Percentiles rank a stretch among this genome's conserved stretches.
Evolutionary conservation across 2,329 filamentous ascomycete genomes (phyloP).

Genomic region (Fusarium agapanthi): DNA sequence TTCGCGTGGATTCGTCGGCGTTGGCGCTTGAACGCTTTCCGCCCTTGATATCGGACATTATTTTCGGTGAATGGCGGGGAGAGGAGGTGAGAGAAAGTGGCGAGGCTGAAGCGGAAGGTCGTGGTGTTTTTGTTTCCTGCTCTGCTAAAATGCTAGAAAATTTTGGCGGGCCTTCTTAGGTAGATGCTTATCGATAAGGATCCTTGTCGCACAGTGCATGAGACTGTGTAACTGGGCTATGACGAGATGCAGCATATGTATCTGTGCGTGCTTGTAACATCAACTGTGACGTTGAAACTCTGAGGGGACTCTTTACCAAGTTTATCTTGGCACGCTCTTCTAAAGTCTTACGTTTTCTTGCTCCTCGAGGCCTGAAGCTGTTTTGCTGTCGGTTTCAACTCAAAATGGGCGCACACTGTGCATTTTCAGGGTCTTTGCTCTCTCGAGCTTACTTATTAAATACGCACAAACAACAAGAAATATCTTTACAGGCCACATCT

Average conservation of each 20-base stretch:
- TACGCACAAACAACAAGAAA: not conserved
- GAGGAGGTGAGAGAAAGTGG: conserved; percentile 18
- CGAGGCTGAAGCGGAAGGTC: conserved; percentile 37
- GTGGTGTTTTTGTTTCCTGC: conserved; percentile 32
- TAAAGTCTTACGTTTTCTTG: no score
- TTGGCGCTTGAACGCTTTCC: conserved; percentile 58
- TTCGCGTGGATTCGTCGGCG: conserved; percentile 51
- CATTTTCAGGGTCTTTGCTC: conserved; percentile 30
- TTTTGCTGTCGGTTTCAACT: not conserved
- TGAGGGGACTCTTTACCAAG: no score
- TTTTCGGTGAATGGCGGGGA: conserved; percentile 6
- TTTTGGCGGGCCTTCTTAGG: conserved; percentile 41
- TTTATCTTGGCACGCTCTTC: no score
- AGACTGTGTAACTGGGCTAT: not conserved
- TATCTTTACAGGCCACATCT: not conserved
- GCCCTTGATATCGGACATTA: conserved; percentile 52
- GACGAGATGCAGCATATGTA: not conserved
- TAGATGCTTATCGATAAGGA: conserved; percentile 48
- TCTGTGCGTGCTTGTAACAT: not conserved
- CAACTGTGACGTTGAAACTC: no score
- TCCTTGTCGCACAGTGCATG: conserved; percentile 21
- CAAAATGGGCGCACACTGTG: conserved; percentile 28
- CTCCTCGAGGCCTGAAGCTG: not conserved
- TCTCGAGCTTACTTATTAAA: not conserved
- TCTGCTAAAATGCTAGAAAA: conserved; percentile 33